Evolutionary conservation across 352 stramenopile genomes (phyloP).

Genomic region (Pythium biforme): DNA sequence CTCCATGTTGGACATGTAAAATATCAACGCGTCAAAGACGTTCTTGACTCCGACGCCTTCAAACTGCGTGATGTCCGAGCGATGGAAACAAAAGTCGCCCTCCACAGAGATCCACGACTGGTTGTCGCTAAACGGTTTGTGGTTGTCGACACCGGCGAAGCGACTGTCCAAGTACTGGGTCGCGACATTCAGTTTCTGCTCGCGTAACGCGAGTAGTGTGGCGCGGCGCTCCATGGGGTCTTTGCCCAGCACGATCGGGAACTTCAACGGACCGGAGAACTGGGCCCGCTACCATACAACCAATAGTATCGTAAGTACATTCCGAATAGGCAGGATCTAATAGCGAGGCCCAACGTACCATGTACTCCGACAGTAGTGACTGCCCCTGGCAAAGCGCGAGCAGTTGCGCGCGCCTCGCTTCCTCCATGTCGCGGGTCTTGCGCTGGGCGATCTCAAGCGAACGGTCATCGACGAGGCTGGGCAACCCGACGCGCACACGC

Average conservation of each 20-base stretch:
- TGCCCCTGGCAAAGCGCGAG: background rate
- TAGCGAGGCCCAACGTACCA: conserved; percentile 9
- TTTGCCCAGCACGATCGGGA: conserved; percentile 4
- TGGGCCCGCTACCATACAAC: background rate
- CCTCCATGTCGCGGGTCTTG: background rate
- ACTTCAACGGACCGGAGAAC: conserved; percentile 2
- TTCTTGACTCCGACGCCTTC: conserved; percentile 39
- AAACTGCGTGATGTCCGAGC: conserved; percentile 44
- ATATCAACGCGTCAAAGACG: conserved; percentile 50
- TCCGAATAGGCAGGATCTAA: no score
- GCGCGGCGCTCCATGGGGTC: conserved; percentile 6
- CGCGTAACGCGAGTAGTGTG: conserved; percentile 1
- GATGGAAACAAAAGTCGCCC: conserved; percentile 12
- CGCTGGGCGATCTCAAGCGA: conserved; percentile 1
- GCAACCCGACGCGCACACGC: conserved; percentile 8
- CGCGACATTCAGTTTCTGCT: background rate
- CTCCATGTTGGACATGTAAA: conserved; percentile 54
- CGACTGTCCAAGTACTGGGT: conserved; percentile 5
- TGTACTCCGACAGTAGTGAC: conserved; percentile 4
- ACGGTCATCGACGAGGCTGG: background rate
- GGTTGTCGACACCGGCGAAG: conserved; percentile 3
- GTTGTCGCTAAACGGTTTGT: background rate
- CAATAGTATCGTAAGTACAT: no score
- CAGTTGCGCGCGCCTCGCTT: background rate
- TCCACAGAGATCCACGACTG: background rate